A percentile compares a stretch with the other conserved stretches of the same genome.
Conservation (phyloP, 305 asterid genomes). For the Fraxinus dipetala region DNA sequence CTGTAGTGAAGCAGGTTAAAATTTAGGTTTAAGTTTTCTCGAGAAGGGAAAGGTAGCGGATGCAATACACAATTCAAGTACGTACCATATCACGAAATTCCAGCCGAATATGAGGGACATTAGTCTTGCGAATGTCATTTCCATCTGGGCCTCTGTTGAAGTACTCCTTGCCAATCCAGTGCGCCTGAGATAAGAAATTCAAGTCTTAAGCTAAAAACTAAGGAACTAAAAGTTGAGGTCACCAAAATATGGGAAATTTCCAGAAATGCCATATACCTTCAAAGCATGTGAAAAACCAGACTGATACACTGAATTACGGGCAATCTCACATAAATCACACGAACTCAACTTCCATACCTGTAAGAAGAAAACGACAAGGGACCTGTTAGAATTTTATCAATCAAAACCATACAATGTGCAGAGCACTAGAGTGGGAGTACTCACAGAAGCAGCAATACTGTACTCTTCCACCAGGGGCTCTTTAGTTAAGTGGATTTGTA, state of each 20-base stretch:
- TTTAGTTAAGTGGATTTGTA: slow-evolving; percentile 96
- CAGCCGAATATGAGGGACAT: slow-evolving; percentile 92
- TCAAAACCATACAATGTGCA: slow-evolving; percentile 1
- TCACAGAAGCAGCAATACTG: slow-evolving; percentile 98
- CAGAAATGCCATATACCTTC: slow-evolving; percentile 52
- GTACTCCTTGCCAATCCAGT: slow-evolving; percentile 91
- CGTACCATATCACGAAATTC: slow-evolving; percentile 93
- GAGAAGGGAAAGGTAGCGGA: not conserved
- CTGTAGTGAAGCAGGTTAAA: slow-evolving; percentile 35
- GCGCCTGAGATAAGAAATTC: slow-evolving; percentile 50
- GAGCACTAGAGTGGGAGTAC: slow-evolving; percentile 27
- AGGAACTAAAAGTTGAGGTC: not conserved
- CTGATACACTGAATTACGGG: slow-evolving; percentile 93
- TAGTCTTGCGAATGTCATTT: slow-evolving; percentile 90
- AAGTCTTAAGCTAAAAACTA: not conserved
- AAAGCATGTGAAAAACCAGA: slow-evolving; percentile 92
- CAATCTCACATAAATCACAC: slow-evolving; percentile 95
- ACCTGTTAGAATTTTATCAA: slow-evolving; percentile 4
- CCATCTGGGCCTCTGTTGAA: slow-evolving; percentile 89
- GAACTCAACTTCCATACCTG: slow-evolving; percentile 98
- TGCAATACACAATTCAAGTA: not conserved
- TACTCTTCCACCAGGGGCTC: slow-evolving; percentile 98
- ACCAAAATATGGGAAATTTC: not conserved
- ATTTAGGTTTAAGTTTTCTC: not conserved
- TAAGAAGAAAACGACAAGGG: slow-evolving; percentile 7